Conservation (phyloP, 2,329 filamentous ascomycete species). For the Talaromyces sp. region DNA sequence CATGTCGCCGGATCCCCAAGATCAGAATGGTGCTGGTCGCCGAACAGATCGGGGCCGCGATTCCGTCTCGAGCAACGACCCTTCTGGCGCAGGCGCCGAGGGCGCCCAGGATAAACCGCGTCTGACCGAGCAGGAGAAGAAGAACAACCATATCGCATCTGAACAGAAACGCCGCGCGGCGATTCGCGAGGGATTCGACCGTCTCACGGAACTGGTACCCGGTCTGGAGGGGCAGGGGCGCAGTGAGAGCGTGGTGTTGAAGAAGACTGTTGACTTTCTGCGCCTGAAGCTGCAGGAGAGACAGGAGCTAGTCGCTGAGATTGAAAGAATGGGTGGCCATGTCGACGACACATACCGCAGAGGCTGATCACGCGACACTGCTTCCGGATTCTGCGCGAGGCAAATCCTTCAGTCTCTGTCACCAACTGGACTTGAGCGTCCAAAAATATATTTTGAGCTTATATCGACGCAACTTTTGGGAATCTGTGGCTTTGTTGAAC, state of each 20-base stretch:
- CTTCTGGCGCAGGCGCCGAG: slow-evolving; percentile 8
- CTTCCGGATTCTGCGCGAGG: neutral
- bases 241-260: slow-evolving; percentile 79
- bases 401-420: neutral
- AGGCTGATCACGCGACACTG: slow-evolving; percentile 12
- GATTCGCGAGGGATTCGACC: slow-evolving; percentile 79
- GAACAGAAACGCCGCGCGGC: slow-evolving; percentile 62
- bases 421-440: neutral
- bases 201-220: slow-evolving; percentile 72
- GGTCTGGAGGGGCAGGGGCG: slow-evolving; percentile 77
- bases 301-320: slow-evolving; percentile 51
- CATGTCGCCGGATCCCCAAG: slow-evolving; percentile 10
- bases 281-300: slow-evolving; percentile 56
- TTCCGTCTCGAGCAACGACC: slow-evolving; percentile 16
- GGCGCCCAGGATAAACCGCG: slow-evolving; percentile 54
- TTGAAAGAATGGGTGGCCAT: slow-evolving; percentile 55
- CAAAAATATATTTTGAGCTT: neutral
- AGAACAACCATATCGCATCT: slow-evolving; percentile 67
- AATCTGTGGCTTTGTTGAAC: neutral
- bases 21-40: neutral
- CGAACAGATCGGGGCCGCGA: slow-evolving; percentile 7
- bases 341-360: slow-evolving; percentile 41
- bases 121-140: slow-evolving; percentile 66
- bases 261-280: slow-evolving; percentile 63
- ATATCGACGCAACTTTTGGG: neutral